Base-by-base conservation (phyloP, 495 filamentous ascomycete species). In the Corynascus novoguineensis region DNA sequence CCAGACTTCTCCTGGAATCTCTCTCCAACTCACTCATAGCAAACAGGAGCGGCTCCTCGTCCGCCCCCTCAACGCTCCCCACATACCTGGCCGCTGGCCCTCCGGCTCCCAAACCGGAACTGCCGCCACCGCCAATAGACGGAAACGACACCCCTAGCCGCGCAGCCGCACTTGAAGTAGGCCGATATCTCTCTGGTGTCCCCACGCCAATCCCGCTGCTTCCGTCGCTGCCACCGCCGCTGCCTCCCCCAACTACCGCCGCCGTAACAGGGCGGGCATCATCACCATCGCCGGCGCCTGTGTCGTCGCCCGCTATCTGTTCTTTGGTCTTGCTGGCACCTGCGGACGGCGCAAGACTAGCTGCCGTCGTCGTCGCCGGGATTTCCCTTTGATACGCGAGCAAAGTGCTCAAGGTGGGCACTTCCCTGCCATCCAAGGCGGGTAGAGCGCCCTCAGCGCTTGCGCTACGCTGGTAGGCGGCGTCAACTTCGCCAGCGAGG, bases 41-140 rank as follows among this genome's bases (percentile, higher is more conserved):
- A 64, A 96, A 95, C 17, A 95, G 71, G 10, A 96, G 71, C 25
- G 86, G 86, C 69, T 96, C 90, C 17, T 92, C 90, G 53, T 95
- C 90, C 42, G 69, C 62, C 2, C 78, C 80, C 10, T 75, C 74
- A 46, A 77, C 72, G 12, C 82, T 82, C 52, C 78, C 78, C 6
- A 28, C 55, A 55, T 80, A 81, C 28, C 74, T 75, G n/a, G n/a
- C n/a, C n/a, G n/a, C n/a, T n/a, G n/a, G n/a, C n/a, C n/a, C n/a
- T n/a, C n/a, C n/a, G n/a, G n/a, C n/a, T n/a, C n/a, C n/a, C 35
- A 75, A n/a, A 1, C 38, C 51, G 14, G 27, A 27, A 5, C 35
- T 14, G 27, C 31, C 49, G 10, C 25, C n/a, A 7, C 27, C 25
- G 10, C 38, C 46, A 5, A 5, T n/a, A 47, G 47, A 62, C 10